These are phyloP conservation scores for Agaricales sp. DNA, from an alignment of 1,284 basidiomycete genomes.

Conservation along the genomic window DNA sequence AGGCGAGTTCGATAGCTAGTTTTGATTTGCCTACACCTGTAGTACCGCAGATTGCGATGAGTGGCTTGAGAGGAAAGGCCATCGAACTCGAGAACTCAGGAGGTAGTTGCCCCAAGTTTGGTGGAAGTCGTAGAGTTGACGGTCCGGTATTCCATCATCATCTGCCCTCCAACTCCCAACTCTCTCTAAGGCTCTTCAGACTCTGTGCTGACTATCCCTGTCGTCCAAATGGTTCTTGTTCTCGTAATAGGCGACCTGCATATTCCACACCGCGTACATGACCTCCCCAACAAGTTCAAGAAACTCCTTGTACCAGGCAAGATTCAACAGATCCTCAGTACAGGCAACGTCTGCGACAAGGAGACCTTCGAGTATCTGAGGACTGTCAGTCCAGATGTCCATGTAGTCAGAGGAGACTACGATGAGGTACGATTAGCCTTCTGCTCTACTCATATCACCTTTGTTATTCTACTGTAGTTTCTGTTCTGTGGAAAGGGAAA, in stretches of 20 bases:
- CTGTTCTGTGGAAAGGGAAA: not conserved
- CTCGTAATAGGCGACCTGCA: slow-evolving; percentile 93
- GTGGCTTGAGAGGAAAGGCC: slow-evolving; percentile 32
- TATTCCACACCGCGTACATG: slow-evolving; percentile 83
- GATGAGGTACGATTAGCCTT: slow-evolving; percentile 62
- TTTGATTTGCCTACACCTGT: slow-evolving; percentile 97
- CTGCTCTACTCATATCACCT: not conserved
- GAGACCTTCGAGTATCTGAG: slow-evolving; percentile 97
- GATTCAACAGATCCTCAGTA: slow-evolving; percentile 97
- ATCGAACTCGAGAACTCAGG: not conserved
- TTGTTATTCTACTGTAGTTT: slow-evolving; percentile 1
- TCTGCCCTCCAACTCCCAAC: no score
- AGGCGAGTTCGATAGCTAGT: slow-evolving; percentile 82
- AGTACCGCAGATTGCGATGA: slow-evolving; percentile 86
- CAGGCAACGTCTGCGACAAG: slow-evolving; percentile 95
- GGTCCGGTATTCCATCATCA: no score
- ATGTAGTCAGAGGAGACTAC: slow-evolving; percentile 90
- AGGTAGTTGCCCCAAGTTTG: no score
- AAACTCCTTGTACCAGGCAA: slow-evolving; percentile 95
- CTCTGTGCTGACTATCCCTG: no score
- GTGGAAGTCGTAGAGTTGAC: no score
- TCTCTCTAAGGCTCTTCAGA: no score
- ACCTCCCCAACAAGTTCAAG: slow-evolving; percentile 93
- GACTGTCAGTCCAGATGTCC: slow-evolving; percentile 91
- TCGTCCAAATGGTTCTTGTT: slow-evolving; percentile 61